A percentile compares a stretch with the other conserved stretches of the same genome.
phyloP scores from a whole-genome alignment of 768 basidiomycete genomes.

The Megacollybia marginata region DNA sequence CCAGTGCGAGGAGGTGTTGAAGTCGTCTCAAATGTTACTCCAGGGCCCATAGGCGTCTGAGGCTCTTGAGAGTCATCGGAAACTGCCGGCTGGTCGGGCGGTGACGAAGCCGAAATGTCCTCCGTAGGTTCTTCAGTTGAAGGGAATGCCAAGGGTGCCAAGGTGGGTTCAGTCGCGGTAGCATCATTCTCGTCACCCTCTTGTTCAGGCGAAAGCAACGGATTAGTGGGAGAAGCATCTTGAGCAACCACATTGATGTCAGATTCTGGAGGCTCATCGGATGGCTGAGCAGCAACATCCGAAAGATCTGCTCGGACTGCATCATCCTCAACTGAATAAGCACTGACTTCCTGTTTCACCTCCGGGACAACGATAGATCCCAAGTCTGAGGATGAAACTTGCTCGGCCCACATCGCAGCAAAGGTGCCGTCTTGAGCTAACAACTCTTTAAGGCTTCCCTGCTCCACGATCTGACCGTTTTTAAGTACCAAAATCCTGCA shows the following conservation, averaged over 20 bases:
- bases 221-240: conserved; percentile 19
- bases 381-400: conserved; percentile 60
- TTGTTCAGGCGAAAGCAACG: background rate
- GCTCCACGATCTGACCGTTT: conserved; percentile 83
- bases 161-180: no score
- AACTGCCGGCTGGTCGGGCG: conserved; percentile 19
- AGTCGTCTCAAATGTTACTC: conserved; percentile 62
- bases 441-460: conserved; percentile 73
- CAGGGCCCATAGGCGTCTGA: conserved; percentile 22
- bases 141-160: conserved; percentile 25
- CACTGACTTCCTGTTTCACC: background rate
- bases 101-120: conserved; percentile 8
- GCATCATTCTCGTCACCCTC: no score
- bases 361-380: conserved; percentile 21
- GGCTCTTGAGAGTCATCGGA: conserved; percentile 19
- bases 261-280: background rate
- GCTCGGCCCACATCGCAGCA: conserved; percentile 85
- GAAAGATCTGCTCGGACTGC: background rate
- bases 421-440: conserved; percentile 66
- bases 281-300: background rate
- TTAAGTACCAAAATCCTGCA: conserved; percentile 83
- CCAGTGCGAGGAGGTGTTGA: conserved; percentile 58
- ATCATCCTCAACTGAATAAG: conserved; percentile 1
- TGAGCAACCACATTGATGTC: conserved; percentile 10
- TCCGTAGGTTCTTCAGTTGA: conserved; percentile 13